Evolutionary conservation across 345 rosid species (phyloP), one percentile per base, ranked within the genome.

Genomic region (Dimocarpus longan): DNA sequence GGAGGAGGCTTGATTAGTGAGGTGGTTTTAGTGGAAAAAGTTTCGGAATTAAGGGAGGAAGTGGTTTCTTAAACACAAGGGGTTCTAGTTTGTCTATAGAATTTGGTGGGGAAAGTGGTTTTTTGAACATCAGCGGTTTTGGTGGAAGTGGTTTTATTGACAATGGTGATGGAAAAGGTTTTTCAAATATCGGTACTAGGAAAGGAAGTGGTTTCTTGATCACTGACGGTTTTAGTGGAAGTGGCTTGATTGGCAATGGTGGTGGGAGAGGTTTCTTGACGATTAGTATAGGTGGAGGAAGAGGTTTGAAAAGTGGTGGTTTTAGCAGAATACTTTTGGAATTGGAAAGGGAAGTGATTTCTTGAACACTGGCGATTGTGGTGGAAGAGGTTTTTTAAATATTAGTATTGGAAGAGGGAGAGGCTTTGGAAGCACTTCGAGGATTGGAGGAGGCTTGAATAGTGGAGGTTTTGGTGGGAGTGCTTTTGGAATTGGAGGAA

Each of bases 101-200:
- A 46, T 79, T 32, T 0, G 80, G 80, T 0, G 80, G 81, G 0
- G 80, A 80, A 0, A 12, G 42, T 13, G 86, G 86, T 71, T 83
- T 83, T 15, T 86, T 76, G 22, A 76, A 72, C 0, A 80, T 26
- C 0, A 84, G 84, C 10, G 77, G 44, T 0, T 71, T 73, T 0
- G 81, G 85, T 0, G 80, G n/a, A 50, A 50, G 56, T 4, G 18
- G 64, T 28, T 2, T 71, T 0, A 13, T 9, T n/a, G 80, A 80
- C 3, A 46, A 52, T 0, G 74, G 80, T 13, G 82, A 78, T 3
- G 81, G 84, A 8, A 63, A 50, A 0, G 59, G n/a, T 50, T 77
- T 24, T 6, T 52, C 10, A 1, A 11, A 1, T 1, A 3, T 3
- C 4, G 37, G 4, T 32, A 32, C 37, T 32, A 60, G 81, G 4